Percentiles rank a stretch among this genome's conserved stretches.
phyloP scores from a whole-genome alignment of 1,284 basidiomycete genomes.

The Paramarasmius palmivorus region DNA sequence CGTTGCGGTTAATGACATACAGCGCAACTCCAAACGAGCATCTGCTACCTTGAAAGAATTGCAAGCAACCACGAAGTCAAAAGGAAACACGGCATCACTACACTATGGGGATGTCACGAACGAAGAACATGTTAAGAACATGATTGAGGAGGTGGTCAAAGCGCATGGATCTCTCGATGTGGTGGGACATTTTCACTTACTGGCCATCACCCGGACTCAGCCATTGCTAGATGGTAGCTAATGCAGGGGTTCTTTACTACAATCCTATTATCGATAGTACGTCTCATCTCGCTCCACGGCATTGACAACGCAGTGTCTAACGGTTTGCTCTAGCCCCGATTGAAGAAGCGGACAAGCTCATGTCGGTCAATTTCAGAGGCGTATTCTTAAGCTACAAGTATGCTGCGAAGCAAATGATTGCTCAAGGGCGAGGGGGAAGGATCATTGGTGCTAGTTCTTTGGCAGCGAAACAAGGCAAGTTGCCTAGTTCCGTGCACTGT shows the following conservation, averaged over 20 bases:
- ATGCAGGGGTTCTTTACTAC: constrained; percentile 19
- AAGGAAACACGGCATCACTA: constrained; percentile 5
- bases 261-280: constrained; percentile 20
- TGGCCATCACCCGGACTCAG: not conserved
- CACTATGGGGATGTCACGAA: constrained; percentile 26
- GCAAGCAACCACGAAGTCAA: constrained; percentile 7
- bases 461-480: constrained; percentile 29
- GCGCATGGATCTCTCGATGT: constrained; percentile 29
- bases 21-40: constrained; percentile 10
- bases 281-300: not conserved
- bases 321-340: constrained; percentile 11
- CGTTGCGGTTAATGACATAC: constrained; percentile 22
- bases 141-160: constrained; percentile 22
- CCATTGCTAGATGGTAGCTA: constrained; percentile 23
- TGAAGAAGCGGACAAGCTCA: constrained; percentile 15
- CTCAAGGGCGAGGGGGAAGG: constrained; percentile 34
- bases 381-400: constrained; percentile 28
- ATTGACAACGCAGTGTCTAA: not conserved
- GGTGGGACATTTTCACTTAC: constrained; percentile 15
- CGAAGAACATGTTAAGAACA: constrained; percentile 26
- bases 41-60: constrained; percentile 8
- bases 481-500: not conserved
- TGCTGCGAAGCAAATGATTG: constrained; percentile 29
- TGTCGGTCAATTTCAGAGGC: constrained; percentile 18
- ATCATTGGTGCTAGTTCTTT: constrained; percentile 39